Evolutionary conservation across 768 basidiomycete genomes (phyloP).

Genomic region (Termitomyces sp.): DNA sequence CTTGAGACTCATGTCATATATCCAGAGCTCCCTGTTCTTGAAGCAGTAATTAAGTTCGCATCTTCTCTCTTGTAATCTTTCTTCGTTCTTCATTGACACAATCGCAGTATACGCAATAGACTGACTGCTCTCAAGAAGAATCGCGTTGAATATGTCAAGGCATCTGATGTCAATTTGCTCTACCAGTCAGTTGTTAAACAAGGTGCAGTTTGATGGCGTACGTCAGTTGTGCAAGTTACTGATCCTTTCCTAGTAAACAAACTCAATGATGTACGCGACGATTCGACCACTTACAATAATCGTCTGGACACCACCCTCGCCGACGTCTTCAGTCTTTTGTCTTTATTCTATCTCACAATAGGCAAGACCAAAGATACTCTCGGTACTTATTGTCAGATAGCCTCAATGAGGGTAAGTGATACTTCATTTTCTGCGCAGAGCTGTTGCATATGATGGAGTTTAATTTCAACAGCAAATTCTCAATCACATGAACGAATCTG

Average conservation of each 20-base stretch:
- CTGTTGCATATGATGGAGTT: conserved; percentile 13
- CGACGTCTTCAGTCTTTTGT: conserved; percentile 93
- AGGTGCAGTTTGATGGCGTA: conserved; percentile 38
- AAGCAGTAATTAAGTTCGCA: conserved; percentile 83
- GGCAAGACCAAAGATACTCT: conserved; percentile 94
- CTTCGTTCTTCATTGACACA: conserved; percentile 12
- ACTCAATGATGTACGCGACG: conserved; percentile 86
- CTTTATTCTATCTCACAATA: conserved; percentile 96
- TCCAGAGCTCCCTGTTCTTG: conserved; percentile 87
- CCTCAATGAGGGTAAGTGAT: conserved; percentile 86
- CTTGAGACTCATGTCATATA: conserved; percentile 12
- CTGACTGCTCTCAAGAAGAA: conserved; percentile 93
- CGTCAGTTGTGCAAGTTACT: not conserved
- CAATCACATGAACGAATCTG: conserved; percentile 93
- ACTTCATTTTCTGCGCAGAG: not conserved
- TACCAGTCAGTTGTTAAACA: conserved; percentile 94
- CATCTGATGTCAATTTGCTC: conserved; percentile 87
- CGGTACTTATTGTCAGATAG: conserved; percentile 93
- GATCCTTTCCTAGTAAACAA: conserved; percentile 58
- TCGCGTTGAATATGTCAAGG: conserved; percentile 86
- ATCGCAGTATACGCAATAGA: conserved; percentile 81
- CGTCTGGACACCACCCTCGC: conserved; percentile 91
- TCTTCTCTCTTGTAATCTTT: conserved; percentile 11
- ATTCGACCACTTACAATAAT: conserved; percentile 71
- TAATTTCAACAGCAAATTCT: conserved; percentile 73